Percentiles rank a stretch among this genome's conserved stretches.
Conservation (phyloP, 331 rosid species). For the Malus hybrid region DNA sequence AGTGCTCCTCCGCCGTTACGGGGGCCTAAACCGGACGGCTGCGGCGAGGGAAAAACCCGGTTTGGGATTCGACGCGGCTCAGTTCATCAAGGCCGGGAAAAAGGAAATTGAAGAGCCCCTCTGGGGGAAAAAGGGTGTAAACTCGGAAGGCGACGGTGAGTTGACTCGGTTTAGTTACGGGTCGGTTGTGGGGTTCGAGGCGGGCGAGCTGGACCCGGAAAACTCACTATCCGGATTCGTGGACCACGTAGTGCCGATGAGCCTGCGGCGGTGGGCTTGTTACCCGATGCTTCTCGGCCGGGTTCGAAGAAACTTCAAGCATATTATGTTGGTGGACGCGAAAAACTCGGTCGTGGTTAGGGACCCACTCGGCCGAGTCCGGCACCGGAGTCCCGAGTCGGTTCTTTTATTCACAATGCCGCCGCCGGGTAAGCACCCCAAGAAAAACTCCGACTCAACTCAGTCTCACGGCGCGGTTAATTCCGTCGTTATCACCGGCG, state of each 20-base stretch:
- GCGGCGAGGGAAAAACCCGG: neutral
- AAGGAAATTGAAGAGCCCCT: conserved; percentile 37
- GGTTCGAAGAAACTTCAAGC: conserved; percentile 66
- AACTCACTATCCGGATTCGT: conserved; percentile 77
- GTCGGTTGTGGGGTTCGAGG: conserved; percentile 70
- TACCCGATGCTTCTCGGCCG: conserved; percentile 89
- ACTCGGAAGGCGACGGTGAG: neutral
- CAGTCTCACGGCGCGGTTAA: conserved; percentile 20
- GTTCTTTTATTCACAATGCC: conserved; percentile 21
- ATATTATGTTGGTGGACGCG: conserved; percentile 52
- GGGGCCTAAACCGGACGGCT: conserved; percentile 9
- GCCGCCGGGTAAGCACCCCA: conserved; percentile 24
- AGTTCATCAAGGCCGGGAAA: conserved; percentile 22
- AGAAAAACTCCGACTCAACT: conserved; percentile 28
- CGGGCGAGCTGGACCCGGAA: conserved; percentile 79
- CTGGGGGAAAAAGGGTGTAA: conserved; percentile 44
- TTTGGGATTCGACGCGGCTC: conserved; percentile 33
- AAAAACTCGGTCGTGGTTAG: conserved; percentile 31
- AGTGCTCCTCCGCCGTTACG: conserved; percentile 24
- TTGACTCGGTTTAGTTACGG: conserved; percentile 49
- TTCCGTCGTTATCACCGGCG: conserved; percentile 57
- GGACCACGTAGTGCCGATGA: conserved; percentile 41
- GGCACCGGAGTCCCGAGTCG: conserved; percentile 51
- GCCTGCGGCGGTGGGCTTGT: conserved; percentile 77
- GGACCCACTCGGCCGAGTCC: conserved; percentile 50